These are phyloP conservation scores for Dactylellina sp. DNA, from an alignment of 2,329 filamentous ascomycete species.

Conservation along the genomic window DNA sequence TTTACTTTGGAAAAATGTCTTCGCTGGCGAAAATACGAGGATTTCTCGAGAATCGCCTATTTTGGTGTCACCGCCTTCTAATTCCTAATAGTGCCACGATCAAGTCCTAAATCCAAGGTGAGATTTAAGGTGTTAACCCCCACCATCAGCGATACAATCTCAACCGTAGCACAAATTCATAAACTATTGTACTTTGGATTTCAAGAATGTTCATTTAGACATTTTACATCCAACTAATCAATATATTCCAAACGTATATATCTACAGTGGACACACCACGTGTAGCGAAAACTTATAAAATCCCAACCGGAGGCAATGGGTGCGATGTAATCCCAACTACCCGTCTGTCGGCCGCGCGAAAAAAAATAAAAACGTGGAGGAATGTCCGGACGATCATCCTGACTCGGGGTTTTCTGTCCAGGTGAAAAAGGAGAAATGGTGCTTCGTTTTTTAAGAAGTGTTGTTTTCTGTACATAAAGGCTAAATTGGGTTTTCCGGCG, in stretches of 20 bases:
- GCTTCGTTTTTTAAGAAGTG: background rate
- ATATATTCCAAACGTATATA: constrained; percentile 54
- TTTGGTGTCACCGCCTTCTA: no score
- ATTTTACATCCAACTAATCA: constrained; percentile 16
- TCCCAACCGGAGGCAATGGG: constrained; percentile 46
- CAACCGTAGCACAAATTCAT: background rate
- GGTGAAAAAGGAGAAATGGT: background rate
- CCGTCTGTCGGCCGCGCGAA: constrained; percentile 14
- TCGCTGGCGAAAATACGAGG: constrained; percentile 27
- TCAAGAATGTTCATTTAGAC: background rate
- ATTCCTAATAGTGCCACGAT: background rate
- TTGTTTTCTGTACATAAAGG: constrained; percentile 13
- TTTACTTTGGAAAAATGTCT: constrained; percentile 20
- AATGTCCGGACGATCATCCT: background rate
- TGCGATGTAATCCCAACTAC: constrained; percentile 23
- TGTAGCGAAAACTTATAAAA: constrained; percentile 49
- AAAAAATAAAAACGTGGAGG: constrained; percentile 38
- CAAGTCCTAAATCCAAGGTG: no score
- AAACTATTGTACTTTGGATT: background rate
- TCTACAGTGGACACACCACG: constrained; percentile 39
- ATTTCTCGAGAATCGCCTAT: background rate
- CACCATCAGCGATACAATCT: no score
- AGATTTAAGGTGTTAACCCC: no score
- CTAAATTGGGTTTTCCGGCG: constrained; percentile 31
- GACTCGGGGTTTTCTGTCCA: constrained; percentile 7